These are phyloP conservation scores for Simmondsia chinensis DNA, from an alignment of 148 eudicot genomes.

Conservation along the genomic window DNA sequence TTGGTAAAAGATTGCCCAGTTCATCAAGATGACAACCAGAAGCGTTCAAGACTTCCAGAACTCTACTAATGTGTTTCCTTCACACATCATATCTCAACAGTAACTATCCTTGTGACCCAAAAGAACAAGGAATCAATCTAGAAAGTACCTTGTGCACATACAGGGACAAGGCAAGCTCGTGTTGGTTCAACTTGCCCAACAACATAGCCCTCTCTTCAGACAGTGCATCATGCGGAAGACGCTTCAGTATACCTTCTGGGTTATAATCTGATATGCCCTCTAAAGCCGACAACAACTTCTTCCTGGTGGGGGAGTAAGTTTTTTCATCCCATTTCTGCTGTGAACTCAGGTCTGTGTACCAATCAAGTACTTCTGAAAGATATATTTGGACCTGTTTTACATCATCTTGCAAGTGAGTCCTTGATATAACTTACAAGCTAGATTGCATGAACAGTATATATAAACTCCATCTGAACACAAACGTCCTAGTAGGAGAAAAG, in stretches of 20 bases:
- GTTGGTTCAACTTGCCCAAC: slow-evolving; percentile 89
- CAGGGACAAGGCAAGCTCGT: slow-evolving; percentile 88
- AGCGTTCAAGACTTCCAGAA: too few relatives aligned
- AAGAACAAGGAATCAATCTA: not conserved
- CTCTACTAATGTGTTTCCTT: too few relatives aligned
- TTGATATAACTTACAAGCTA: not conserved
- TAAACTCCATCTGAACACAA: not conserved
- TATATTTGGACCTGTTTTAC: slow-evolving; percentile 75
- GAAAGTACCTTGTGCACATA: slow-evolving; percentile 84
- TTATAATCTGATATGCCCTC: slow-evolving; percentile 75
- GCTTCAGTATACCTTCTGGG: slow-evolving; percentile 73
- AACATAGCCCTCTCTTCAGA: slow-evolving; percentile 91
- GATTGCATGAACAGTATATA: not conserved
- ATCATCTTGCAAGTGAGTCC: not conserved
- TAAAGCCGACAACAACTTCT: slow-evolving; percentile 81
- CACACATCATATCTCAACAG: too few relatives aligned
- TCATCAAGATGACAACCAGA: too few relatives aligned
- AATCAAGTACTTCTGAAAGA: slow-evolving; percentile 96
- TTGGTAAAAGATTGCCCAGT: too few relatives aligned
- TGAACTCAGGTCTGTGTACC: slow-evolving; percentile 61
- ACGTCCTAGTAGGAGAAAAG: too few relatives aligned
- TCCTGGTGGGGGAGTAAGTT: slow-evolving; percentile 69
- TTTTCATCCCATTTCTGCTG: slow-evolving; percentile 88
- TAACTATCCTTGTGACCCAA: not conserved
- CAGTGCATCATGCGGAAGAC: slow-evolving; percentile 79